These are phyloP conservation scores for Apodospora peruviana DNA, from an alignment of 495 filamentous ascomycete species.

Conservation along the genomic window DNA sequence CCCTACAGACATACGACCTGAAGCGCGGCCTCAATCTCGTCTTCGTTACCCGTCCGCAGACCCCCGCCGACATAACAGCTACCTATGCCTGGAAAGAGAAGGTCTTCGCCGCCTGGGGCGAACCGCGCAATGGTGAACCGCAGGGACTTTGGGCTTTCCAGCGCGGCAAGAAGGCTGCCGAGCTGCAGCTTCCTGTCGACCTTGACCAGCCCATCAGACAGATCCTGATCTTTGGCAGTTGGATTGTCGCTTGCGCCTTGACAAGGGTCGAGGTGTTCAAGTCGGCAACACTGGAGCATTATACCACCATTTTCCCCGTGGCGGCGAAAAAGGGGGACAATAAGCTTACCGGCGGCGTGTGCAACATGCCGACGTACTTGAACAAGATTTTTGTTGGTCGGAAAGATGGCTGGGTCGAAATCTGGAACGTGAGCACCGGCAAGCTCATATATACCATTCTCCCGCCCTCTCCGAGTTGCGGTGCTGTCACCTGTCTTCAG, in stretches of 20 bases:
- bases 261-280: constrained; percentile 86
- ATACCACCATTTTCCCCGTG: constrained; percentile 66
- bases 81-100: constrained; percentile 83
- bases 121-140: constrained; percentile 37
- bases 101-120: constrained; percentile 81
- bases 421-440: constrained; percentile 93
- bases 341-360: constrained; percentile 65
- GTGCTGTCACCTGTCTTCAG: constrained; percentile 75
- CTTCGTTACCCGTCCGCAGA: constrained; percentile 86
- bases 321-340: constrained; percentile 42
- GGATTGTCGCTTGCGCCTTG: constrained; percentile 76
- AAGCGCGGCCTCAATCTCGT: constrained; percentile 82
- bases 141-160: constrained; percentile 91
- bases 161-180: constrained; percentile 78
- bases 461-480: constrained; percentile 58
- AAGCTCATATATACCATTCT: constrained; percentile 82
- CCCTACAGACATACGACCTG: constrained; percentile 91
- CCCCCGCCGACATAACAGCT: constrained; percentile 77
- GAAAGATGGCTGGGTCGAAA: constrained; percentile 82
- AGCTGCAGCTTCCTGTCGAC: constrained; percentile 58
- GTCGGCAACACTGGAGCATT: constrained; percentile 75
- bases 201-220: constrained; percentile 65
- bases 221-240: constrained; percentile 80
- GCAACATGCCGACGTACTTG: constrained; percentile 84
- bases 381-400: constrained; percentile 93